Conservation (phyloP, 257 asterid species). For the Galeopsis tetrahit region DNA sequence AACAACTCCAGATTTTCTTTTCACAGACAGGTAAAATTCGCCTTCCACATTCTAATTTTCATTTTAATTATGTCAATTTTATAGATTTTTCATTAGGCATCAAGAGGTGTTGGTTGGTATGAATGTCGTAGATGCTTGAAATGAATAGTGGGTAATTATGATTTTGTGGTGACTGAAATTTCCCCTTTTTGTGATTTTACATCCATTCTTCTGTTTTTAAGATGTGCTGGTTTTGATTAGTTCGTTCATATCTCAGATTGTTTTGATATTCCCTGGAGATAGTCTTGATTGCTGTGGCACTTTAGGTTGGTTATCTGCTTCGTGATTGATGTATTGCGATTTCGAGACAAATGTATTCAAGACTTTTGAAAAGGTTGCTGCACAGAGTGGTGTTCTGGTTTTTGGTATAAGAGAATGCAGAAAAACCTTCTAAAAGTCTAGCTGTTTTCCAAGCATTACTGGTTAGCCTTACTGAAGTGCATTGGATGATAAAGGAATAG, state of each 20-base stretch:
- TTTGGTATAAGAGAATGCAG: slow-evolving; percentile 9
- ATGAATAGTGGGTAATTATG: not conserved
- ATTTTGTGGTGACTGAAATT: not conserved
- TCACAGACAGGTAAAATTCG: slow-evolving; percentile 28
- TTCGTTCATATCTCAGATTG: slow-evolving; percentile 15
- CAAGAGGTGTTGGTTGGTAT: not conserved
- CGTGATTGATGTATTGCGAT: slow-evolving; percentile 4
- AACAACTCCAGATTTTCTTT: slow-evolving; percentile 13
- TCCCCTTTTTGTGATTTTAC: not conserved
- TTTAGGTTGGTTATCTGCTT: slow-evolving; percentile 11
- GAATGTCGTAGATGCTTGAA: not conserved
- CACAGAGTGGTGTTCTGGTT: not conserved
- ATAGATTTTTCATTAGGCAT: not conserved
- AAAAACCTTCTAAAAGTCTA: not conserved
- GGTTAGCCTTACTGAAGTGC: slow-evolving; percentile 24
- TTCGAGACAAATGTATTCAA: not conserved
- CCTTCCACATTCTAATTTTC: not conserved
- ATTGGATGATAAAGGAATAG: slow-evolving; percentile 23
- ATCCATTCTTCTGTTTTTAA: not conserved
- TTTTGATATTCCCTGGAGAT: slow-evolving; percentile 25
- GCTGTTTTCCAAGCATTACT: slow-evolving; percentile 26
- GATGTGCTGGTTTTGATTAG: slow-evolving; percentile 18
- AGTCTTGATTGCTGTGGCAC: slow-evolving; percentile 23
- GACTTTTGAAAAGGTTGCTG: slow-evolving; percentile 1
- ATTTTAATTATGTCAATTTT: not conserved